These are phyloP conservation scores for Austroboletus niveus DNA, from an alignment of 1,284 basidiomycete species.

Conservation along the genomic window DNA sequence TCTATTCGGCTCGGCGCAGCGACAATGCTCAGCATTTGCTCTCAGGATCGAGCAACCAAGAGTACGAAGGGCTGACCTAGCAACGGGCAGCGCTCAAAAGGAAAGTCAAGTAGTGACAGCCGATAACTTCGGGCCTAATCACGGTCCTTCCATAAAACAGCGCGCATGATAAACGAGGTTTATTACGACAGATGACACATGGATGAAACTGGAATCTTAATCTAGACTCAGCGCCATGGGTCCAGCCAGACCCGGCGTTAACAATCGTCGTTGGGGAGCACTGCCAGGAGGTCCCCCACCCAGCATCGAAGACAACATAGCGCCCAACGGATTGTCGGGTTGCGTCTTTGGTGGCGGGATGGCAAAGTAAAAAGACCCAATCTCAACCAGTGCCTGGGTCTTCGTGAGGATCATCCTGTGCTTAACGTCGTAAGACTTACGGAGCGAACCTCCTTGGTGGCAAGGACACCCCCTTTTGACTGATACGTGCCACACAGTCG, in stretches of 20 bases:
- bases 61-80: too few species aligned
- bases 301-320: conserved; percentile 81
- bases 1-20: too few species aligned
- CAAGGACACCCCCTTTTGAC: conserved; percentile 59
- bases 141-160: neutral
- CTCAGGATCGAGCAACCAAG: too few species aligned
- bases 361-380: conserved; percentile 77
- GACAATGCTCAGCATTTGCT: too few species aligned
- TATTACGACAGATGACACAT: neutral
- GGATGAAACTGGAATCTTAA: conserved; percentile 22
- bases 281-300: conserved; percentile 55
- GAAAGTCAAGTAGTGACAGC: too few species aligned
- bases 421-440: conserved; percentile 42
- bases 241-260: conserved; percentile 39
- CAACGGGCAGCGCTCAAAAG: too few species aligned
- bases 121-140: too few species aligned
- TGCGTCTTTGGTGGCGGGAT: conserved; percentile 71
- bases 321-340: conserved; percentile 75
- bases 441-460: conserved; percentile 68
- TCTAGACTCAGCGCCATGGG: conserved; percentile 37
- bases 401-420: conserved; percentile 1
- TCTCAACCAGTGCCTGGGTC: conserved; percentile 44
- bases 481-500: conserved; percentile 81
- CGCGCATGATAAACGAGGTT: neutral
- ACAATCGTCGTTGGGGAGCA: conserved; percentile 36